Evolutionary conservation across 768 basidiomycete genomes (phyloP).

Genomic region (Hypholoma fasciculare): DNA sequence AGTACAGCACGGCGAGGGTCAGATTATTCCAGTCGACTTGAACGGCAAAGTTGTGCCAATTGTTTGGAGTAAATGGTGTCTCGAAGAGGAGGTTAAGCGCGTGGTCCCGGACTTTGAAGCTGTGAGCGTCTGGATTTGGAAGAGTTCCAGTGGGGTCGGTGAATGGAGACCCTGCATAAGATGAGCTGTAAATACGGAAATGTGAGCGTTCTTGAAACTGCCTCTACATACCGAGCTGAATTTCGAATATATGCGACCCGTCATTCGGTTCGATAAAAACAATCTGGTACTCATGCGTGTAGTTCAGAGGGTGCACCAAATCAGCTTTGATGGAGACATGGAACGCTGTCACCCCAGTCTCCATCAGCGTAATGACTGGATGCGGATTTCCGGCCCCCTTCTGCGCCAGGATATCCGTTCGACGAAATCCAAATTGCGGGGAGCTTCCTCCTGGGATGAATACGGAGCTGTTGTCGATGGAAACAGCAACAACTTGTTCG

Average conservation of each 20-base stretch:
- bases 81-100: conserved; percentile 49
- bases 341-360: conserved; percentile 43
- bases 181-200: too few species aligned
- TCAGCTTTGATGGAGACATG: conserved; percentile 45
- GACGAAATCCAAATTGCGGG: conserved; percentile 57
- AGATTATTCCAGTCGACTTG: conserved; percentile 54
- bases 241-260: conserved; percentile 58
- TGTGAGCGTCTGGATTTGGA: conserved; percentile 42
- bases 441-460: conserved; percentile 48
- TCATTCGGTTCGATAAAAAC: conserved; percentile 65
- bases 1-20: conserved; percentile 54
- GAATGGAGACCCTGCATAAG: conserved; percentile 51
- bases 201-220: neutral
- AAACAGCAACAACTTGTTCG: conserved; percentile 52
- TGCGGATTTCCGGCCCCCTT: conserved; percentile 35
- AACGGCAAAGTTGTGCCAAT: conserved; percentile 65
- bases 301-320: conserved; percentile 43
- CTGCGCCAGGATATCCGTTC: conserved; percentile 60
- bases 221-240: conserved; percentile 49
- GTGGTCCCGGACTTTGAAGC: conserved; percentile 58
- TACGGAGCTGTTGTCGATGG: conserved; percentile 58
- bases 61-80: conserved; percentile 38
- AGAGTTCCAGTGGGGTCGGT: conserved; percentile 46
- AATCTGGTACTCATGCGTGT: conserved; percentile 60
- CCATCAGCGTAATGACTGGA: conserved; percentile 30